Base-by-base conservation (phyloP, 495 filamentous ascomycete genomes). In the Annulohypoxylon stygium region DNA sequence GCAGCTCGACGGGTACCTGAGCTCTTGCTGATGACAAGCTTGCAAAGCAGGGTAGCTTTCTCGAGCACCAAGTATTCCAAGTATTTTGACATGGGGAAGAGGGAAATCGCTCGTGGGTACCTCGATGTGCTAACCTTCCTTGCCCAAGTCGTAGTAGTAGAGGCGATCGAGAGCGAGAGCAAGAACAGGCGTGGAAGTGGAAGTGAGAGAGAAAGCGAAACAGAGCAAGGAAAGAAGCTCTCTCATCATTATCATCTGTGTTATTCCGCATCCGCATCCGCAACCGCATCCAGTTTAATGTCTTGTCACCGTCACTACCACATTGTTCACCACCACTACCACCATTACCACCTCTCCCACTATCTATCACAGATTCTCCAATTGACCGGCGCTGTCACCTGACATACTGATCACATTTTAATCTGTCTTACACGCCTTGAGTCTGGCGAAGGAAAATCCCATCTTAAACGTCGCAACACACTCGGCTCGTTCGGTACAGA, bases 401-500 rank as follows among this genome's bases (percentile, higher is more conserved):
- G 67, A 65, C 67, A 45, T 59, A 41, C 36, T 26, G n/a, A 61
- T 75, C 64, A 65, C 60, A 68, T 69, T 62, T 61, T 23, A 54
- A 45, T 61, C 26, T 62, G 23, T 30, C 65, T 48, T 26, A 62
- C 26, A 62, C 26, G 18, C 59, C 48, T 25, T 47, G n/a, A 3
- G 12, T 54, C 20, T 50, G 50, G 53, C 37, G 34, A 45, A 70
- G 50, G 25, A 61, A 18, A 53, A 51, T 37, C 39, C 14, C 58
- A 33, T 53, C 51, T 51, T 48, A 5, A 37, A 65, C 50, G 33
- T 67, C 60, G 69, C 64, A 75, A 66, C 18, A 58, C 7, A 58
- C 7, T 70, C 73, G 69, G 65, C 60, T 57, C 50, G 23, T 68
- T 72, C 69, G 73, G 73, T 60, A 60, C 8, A 58, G 9, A 39